Evolutionary conservation across 768 basidiomycete species (phyloP).

Genomic region (Pilatotrama ljubarskyi): DNA sequence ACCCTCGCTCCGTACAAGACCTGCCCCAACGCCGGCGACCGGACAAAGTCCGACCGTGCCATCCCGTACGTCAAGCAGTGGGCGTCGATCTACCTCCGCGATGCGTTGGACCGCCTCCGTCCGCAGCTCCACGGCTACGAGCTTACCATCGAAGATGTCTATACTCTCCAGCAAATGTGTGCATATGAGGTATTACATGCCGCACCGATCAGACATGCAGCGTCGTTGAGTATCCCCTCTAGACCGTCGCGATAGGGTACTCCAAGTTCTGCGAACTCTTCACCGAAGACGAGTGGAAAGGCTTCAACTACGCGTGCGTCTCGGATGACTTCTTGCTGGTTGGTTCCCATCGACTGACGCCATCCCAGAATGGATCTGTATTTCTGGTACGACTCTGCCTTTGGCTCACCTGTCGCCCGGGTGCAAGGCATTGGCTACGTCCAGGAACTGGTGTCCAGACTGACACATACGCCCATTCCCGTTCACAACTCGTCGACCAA

Average conservation of each 20-base stretch:
- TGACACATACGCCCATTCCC: slow-evolving; percentile 72
- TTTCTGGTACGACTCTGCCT: slow-evolving; percentile 72
- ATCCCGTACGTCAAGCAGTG: slow-evolving; percentile 60
- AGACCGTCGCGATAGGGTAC: slow-evolving; percentile 91
- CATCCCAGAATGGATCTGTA: slow-evolving; percentile 54
- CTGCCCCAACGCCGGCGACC: slow-evolving; percentile 62
- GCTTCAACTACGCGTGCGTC: slow-evolving; percentile 81
- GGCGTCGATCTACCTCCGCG: slow-evolving; percentile 69
- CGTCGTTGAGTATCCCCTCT: background rate
- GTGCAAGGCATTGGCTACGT: slow-evolving; percentile 78
- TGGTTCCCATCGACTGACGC: background rate
- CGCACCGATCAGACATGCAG: background rate
- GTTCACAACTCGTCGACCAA: slow-evolving; percentile 84
- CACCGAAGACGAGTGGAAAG: slow-evolving; percentile 90
- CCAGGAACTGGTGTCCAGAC: slow-evolving; percentile 80
- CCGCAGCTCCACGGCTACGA: slow-evolving; percentile 59
- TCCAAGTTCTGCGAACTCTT: slow-evolving; percentile 91
- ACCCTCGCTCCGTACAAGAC: slow-evolving; percentile 86
- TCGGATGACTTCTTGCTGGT: background rate
- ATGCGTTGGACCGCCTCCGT: slow-evolving; percentile 62
- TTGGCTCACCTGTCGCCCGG: slow-evolving; percentile 78
- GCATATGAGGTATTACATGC: slow-evolving; percentile 67
- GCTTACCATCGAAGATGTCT: slow-evolving; percentile 67
- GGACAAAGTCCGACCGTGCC: slow-evolving; percentile 56
- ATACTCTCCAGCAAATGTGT: slow-evolving; percentile 79